Evolutionary conservation across 2,329 filamentous ascomycete genomes (phyloP).

Genomic region (Lasiodiplodia sp.): DNA sequence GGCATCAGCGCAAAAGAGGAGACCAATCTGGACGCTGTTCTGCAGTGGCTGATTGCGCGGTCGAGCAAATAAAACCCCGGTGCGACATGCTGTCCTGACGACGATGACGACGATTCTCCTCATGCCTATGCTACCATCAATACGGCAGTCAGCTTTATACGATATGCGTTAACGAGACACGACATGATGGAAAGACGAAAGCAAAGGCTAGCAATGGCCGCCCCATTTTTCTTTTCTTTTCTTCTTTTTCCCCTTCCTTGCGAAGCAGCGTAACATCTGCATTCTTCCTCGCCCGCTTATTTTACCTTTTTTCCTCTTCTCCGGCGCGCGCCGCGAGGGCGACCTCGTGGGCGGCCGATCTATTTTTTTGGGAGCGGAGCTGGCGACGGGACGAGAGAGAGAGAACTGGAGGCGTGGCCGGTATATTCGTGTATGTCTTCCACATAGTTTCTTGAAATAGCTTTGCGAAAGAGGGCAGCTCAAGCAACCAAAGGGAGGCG

Average conservation of each 20-base stretch:
- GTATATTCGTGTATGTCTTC: constrained; percentile 23
- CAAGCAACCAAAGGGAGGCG: constrained; percentile 19
- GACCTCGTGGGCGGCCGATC: constrained; percentile 12
- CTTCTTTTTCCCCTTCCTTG: constrained; percentile 4
- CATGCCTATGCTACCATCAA: constrained; percentile 30
- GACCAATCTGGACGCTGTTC: constrained; percentile 95
- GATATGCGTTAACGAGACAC: constrained; percentile 31
- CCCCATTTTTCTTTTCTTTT: constrained; percentile 9
- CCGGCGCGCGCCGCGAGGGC: constrained; percentile 10
- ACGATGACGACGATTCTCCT: constrained; percentile 29
- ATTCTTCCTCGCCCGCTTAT: constrained; percentile 9
- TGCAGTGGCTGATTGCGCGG: constrained; percentile 95
- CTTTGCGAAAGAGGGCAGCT: constrained; percentile 14
- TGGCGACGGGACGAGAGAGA: constrained; percentile 2
- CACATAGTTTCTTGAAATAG: neutral
- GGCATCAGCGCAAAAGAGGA: constrained; percentile 99
- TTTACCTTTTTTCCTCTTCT: constrained; percentile 5
- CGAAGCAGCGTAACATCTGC: constrained; percentile 20
- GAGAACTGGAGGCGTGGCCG: constrained; percentile 16
- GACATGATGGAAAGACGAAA: constrained; percentile 34
- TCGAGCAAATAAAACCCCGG: constrained; percentile 67
- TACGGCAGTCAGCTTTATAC: constrained; percentile 33
- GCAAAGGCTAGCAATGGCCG: constrained; percentile 48
- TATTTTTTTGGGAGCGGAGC: constrained; percentile 1
- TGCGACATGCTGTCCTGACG: constrained; percentile 12